Base-by-base conservation (phyloP, 208 protist species). In the Jaenimonas drosophilae region DNA sequence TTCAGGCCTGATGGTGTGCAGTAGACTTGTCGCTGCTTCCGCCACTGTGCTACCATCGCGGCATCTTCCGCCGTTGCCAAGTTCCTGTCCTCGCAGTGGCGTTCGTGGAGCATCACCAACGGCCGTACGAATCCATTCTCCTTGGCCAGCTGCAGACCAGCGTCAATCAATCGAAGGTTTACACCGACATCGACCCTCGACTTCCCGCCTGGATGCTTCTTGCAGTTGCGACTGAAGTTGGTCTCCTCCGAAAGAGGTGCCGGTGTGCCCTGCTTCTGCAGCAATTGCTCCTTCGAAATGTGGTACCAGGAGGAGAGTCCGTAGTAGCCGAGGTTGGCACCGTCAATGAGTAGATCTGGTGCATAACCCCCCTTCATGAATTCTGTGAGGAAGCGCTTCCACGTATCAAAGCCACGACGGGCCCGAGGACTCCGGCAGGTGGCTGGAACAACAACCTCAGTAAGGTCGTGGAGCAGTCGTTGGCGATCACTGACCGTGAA, bases 261-360 rank as follows among this genome's bases (percentile, higher is more conserved):
- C n/a, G n/a, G n/a, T n/a, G n/a, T n/a, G n/a, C n/a, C n/a, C 14
- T 34, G 30, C 7, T 7, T 14, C 30, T 34, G 30, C 37, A 25
- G 37, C 19, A 11, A 20, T 7, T 11, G 16, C 37, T 42, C 23
- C 64, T 88, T 91, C 0, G 82, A 74, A 39, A 60, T 44, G 14
- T 53, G 36, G 49, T 91, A 88, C 82, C 82, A 91, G 34, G 47
- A 70, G 21, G 63, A 81, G n/a, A 91, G 71, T 1, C 82, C 82
- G 59, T 88, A 91, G 59, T 91, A 91, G 23, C 82, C 82, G 23
- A 91, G 34, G 41, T 91, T 91, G 5, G 82, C 82, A 27, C 82
- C 82, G 46, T 91, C 82, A 55, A 91, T 88, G 43, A 91, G 59
- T 19, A 79, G 27, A 34, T 71, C 64, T 38, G 60, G 53, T 47